Evolutionary conservation across 768 basidiomycete species (phyloP).

Genomic region (Mycena capillaripes): DNA sequence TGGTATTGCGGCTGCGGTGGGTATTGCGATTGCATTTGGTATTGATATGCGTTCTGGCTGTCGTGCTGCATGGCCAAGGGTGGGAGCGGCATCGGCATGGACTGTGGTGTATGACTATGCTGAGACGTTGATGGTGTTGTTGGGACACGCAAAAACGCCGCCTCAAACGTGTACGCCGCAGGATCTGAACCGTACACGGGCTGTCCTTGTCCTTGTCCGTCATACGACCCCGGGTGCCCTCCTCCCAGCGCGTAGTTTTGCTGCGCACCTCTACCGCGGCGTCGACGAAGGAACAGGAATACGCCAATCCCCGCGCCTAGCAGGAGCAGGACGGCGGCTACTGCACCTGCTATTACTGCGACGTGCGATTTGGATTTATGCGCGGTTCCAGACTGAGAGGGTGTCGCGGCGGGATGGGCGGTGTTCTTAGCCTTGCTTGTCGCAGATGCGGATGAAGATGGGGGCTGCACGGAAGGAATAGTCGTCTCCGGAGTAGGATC

Average conservation of each 20-base stretch:
- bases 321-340: conserved; percentile 7
- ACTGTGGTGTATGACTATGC: background rate
- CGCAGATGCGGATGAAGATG: background rate
- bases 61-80: background rate
- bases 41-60: background rate
- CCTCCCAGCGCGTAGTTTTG: background rate
- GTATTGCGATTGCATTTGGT: background rate
- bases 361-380: background rate
- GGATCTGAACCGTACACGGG: background rate
- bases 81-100: background rate
- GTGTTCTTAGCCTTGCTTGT: background rate
- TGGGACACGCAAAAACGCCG: conserved; percentile 3
- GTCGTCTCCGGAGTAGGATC: conserved; percentile 16
- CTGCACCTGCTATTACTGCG: conserved; percentile 18
- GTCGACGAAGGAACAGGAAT: background rate
- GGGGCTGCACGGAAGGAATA: conserved; percentile 16
- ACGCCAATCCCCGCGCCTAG: background rate
- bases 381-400: background rate
- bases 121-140: background rate
- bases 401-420: background rate
- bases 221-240: background rate
- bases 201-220: background rate
- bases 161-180: background rate
- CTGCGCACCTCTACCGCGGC: background rate
- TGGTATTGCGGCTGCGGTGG: background rate